Evolutionary conservation across 2,329 filamentous ascomycete genomes (phyloP), one percentile per base, ranked within the genome.

Genomic region (Fusarium nisikadoi): DNA sequence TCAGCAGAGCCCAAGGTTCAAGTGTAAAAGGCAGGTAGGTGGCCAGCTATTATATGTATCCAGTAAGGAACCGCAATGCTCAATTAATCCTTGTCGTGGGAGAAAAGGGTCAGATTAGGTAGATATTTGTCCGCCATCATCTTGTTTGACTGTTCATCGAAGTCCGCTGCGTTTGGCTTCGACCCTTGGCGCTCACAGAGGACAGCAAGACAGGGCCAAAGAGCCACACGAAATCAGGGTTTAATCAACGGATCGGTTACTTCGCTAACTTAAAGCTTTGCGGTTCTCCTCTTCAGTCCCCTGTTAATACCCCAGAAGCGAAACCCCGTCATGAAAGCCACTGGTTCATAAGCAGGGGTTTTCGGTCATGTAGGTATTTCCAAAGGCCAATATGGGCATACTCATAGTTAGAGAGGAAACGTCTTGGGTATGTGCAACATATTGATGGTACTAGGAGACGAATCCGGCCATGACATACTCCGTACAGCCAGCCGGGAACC

Each of bases 401-500:
- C 10, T 41, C 58, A 42, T 23, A 49, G 46, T 49, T 27, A 36
- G 50, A 39, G 17, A 53, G 10, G 16, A 53, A n/a, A 39, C 19
- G 47, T 58, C 39, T 33, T 6, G 35, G 42, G 45, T 53, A 35
- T 50, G 47, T 50, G 31, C 47, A 35, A 54, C 53, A 54, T 31
- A 27, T n/a, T 14, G 27, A 25, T 25, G 39, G 13, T 47, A 35
- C 14, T 25, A 23, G n/a, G 46, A 42, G 61, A 41, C 39, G 23
- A 46, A 45, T 53, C 47, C 33, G 10, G 33, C 62, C 45, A 61
- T 61, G 64, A 47, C 68, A 70, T 72, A 54, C 27, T 29, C 27
- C 27, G 27, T 29, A 29, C 61, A 59, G 62, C 42, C 35, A 42
- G n/a, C 57, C 65, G 64, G 65, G 72, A 72, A 68, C 59, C 46